Base-by-base conservation (phyloP, 306 rosid genomes). In the Aeschynomene evenia region DNA sequence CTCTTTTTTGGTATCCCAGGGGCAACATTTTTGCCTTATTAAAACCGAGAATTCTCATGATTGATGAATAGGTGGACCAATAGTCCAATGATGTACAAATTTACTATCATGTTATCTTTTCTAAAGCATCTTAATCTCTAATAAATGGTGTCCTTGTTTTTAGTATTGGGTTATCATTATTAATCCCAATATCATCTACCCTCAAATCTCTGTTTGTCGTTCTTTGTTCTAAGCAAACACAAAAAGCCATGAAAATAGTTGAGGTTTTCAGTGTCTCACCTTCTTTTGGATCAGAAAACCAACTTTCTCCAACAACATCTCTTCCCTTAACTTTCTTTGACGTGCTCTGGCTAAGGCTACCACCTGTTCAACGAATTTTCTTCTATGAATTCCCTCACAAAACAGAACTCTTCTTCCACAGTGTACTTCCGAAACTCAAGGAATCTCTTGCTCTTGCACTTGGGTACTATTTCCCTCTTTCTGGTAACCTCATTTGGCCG, bases 291-390 rank as follows among this genome's bases (percentile, higher is more conserved):
- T 14, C 68, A 6, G 1, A 33, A 16, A 15, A 71, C 10, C 4
- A 39, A 20, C 23, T 51, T 0, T 1, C 39, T n/a, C 23, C 73
- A 28, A 1, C 73, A 28, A 1, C 62, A 18, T 58, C 74, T 0
- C 76, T 80, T 29, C 71, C 85, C 6, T 71, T 84, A 0, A 80
- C 90, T 0, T 78, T 83, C 57, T 83, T 85, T 6, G 87, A 86
- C 72, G 4, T 75, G 4, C n/a, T 53, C 0, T 83, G 80, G 82
- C 48, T 86, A 66, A 69, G 84, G 4, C 19, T 73, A 2, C 77
- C 85, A 6, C 85, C 82, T 1, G 79, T 77, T 81, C 26, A 81
- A 51, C 65, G 62, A 8, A 16, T 73, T 53, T 73, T 67, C 71
- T 77, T 81, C 77, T 77, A 73, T 34, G 42, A 73, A 21, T 64